Evolutionary conservation across 2,329 filamentous ascomycete genomes (phyloP).

Genomic region (Chrysosphaeria jannelii): DNA sequence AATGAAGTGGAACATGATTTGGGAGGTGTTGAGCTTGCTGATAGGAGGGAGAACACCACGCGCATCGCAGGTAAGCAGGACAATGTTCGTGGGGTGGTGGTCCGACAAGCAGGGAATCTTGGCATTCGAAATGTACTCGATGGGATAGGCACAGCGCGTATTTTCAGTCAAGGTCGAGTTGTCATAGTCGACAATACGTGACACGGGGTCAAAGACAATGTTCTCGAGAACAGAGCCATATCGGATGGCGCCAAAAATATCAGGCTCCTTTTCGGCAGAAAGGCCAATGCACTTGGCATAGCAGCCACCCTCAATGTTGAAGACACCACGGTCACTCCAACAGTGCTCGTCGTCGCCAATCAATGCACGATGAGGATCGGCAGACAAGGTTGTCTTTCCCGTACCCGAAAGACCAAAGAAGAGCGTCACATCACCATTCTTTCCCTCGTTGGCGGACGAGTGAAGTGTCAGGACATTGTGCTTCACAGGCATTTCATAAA

Average conservation of each 20-base stretch:
- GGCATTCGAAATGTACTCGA: slow-evolving; percentile 96
- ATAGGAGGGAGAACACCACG: slow-evolving; percentile 92
- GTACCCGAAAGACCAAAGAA: slow-evolving; percentile 98
- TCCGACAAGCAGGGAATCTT: slow-evolving; percentile 85
- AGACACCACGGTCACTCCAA: slow-evolving; percentile 88
- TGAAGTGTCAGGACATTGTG: slow-evolving; percentile 96
- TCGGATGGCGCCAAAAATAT: slow-evolving; percentile 86
- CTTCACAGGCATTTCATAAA: slow-evolving; percentile 99
- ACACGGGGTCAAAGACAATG: slow-evolving; percentile 82
- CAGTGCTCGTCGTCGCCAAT: slow-evolving; percentile 99
- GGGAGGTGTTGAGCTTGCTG: slow-evolving; percentile 76
- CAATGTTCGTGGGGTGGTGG: slow-evolving; percentile 85
- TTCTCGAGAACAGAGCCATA: slow-evolving; percentile 97
- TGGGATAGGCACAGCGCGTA: slow-evolving; percentile 80
- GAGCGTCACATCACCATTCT: slow-evolving; percentile 81
- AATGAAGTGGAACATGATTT: slow-evolving; percentile 99
- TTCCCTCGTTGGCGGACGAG: slow-evolving; percentile 93
- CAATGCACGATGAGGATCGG: slow-evolving; percentile 80
- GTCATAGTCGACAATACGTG: slow-evolving; percentile 81
- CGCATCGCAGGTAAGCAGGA: slow-evolving; percentile 91
- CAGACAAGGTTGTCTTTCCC: slow-evolving; percentile 93
- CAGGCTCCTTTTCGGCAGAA: slow-evolving; percentile 93
- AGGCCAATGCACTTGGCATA: slow-evolving; percentile 98
- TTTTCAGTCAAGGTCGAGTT: slow-evolving; percentile 90
- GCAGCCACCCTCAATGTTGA: slow-evolving; percentile 99